Evolutionary conservation across 2,329 filamentous ascomycete genomes (phyloP), one percentile per base, ranked within the genome.

Genomic region (Geoglossum cookeanum): DNA sequence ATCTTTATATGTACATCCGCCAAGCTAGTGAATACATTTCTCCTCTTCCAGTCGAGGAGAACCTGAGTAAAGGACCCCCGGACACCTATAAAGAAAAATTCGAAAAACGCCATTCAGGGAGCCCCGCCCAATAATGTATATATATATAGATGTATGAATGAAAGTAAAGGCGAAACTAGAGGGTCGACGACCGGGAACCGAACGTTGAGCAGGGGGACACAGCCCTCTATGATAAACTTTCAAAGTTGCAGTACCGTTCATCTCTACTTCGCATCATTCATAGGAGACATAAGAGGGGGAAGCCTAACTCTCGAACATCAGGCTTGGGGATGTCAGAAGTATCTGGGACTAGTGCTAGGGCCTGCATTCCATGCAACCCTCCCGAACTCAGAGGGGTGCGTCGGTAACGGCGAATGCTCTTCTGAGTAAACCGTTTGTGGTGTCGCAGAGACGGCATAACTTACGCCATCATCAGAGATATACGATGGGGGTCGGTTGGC

Each of bases 401-500:
- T 9, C 9, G 49, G 49, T 17, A 53, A 37, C 37, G 49, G 49
- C 13, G 30, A 9, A 35, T 53, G 17, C 17, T 53, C 35, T 35
- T 53, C 32, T 30, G 30, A 3, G 15, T 30, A 4, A 53, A 37
- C 30, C 22, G 33, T 22, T 53, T n/a, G 30, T 37, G 49, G 49
- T 22, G 49, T 22, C 5, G 49, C 49, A 35, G 49, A 53, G n/a
- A 53, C 4, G 30, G 22, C 49, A 22, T 53, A 53, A 33, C 17
- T 53, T 35, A 53, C 49, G 17, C 49, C 49, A 53, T 53, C 49
- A 37, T 53, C 49, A 13, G 49, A 53, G 4, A 53, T n/a, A n/a
- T 53, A 53, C 49, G 49, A 53, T 3, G 49, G 49, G 3, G 49
- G 49, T 37, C 49, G 49, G 29, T 53, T 33, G 13, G 30, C 9